Base-by-base conservation (phyloP, 768 basidiomycete genomes). In the Lenzites betulinus region DNA sequence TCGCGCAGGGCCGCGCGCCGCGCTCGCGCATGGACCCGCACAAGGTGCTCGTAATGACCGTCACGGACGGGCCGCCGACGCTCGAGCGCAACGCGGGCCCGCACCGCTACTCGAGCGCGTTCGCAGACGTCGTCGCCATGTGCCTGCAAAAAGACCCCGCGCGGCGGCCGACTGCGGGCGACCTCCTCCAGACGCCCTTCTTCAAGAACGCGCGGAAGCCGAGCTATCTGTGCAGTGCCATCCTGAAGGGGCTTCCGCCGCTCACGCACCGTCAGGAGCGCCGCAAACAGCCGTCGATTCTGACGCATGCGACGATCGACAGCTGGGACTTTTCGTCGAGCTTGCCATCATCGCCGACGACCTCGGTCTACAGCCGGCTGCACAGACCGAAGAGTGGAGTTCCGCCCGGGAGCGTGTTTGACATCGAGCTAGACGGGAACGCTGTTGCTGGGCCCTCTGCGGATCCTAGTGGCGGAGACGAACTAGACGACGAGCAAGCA, bases 1-100 rank as follows among this genome's bases (percentile, higher is more conserved):
- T 98, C 33, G 82, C 92, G 0, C 88, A 92, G 68, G 95, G 95
- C 0, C 84, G 88, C 6, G 92, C 94, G 1, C 95, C 95, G n/a
- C 78, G 86, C 59, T 90, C 89, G 16, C 82, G 88, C 63, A 88
- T 91, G 67, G 79, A 87, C 8, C 83, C 93, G 1, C 84, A 89
- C 54, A 78, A 79, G 52, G 89, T 94, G 7, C 78, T 97, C 20
- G 75, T 92, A 46, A 86, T 87, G 71, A 95, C 86, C 33, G 87
- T 94, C 25, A 85, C 87, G 66, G 88, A 91, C 59, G 87, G 81
- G 2, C 80, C 93, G 4, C 95, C 95, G 0, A 85, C 82, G 12
- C 78, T 97, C 41, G 84, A 92, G 66, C 81, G 91, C 16, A 81
- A 87, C 50, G 83, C 84, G 16, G 92, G 90, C 18, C 75, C 79